Conservation (phyloP, 306 rosid genomes). For the Lotus japonicus region DNA sequence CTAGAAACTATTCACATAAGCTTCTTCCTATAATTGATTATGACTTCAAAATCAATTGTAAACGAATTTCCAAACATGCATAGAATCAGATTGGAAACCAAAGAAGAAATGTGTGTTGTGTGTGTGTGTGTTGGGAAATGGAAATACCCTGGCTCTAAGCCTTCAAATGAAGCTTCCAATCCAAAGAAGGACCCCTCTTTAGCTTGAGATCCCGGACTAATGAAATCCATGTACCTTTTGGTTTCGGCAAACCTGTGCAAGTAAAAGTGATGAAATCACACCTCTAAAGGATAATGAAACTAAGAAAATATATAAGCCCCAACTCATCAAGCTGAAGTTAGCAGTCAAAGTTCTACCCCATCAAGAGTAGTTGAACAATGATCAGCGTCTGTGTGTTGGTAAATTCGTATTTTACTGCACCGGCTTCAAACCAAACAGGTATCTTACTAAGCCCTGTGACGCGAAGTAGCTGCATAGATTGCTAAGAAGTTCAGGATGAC, state of each 20-base stretch:
- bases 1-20: too few species aligned
- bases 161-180: conserved; percentile 65
- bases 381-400: conserved; percentile 68
- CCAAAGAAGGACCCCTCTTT: conserved; percentile 73
- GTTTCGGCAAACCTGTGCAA: conserved; percentile 74
- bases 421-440: conserved; percentile 88
- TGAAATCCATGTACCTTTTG: conserved; percentile 85
- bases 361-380: conserved; percentile 69
- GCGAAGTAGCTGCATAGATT: conserved; percentile 64
- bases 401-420: conserved; percentile 61
- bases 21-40: too few species aligned
- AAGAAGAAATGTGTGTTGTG: too few species aligned
- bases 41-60: too few species aligned
- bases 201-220: conserved; percentile 90
- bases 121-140: background rate
- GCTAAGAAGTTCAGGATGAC: conserved; percentile 9
- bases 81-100: too few species aligned
- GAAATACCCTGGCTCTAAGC: conserved; percentile 87
- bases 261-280: background rate
- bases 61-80: too few species aligned
- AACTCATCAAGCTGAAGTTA: conserved; percentile 11
- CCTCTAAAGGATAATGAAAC: too few species aligned
- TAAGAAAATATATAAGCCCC: background rate
- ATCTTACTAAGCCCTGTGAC: conserved; percentile 52
- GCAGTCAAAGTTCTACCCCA: conserved; percentile 54